A percentile compares a stretch with the other conserved stretches of the same genome.
Conservation (phyloP, 345 rosid genomes). For the Combretum micranthum region DNA sequence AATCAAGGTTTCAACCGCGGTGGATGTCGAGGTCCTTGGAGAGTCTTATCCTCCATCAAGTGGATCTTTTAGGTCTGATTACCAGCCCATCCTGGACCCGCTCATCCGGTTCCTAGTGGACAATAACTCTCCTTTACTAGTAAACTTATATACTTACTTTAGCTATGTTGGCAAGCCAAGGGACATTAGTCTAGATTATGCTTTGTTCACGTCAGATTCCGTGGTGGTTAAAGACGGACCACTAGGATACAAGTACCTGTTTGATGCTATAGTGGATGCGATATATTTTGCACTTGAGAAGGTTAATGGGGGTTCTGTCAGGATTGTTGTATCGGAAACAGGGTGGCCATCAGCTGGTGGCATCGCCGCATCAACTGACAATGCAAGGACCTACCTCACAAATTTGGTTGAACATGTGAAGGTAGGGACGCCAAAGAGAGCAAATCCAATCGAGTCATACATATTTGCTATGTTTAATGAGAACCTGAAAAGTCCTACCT, state of each 20-base stretch:
- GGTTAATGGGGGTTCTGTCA: slow-evolving; percentile 9
- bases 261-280: slow-evolving; percentile 11
- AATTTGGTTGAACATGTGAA: slow-evolving; percentile 15
- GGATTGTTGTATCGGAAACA: slow-evolving; percentile 18
- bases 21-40: slow-evolving; percentile 20
- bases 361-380: slow-evolving; percentile 3
- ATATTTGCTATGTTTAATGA: slow-evolving; percentile 23
- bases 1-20: slow-evolving; percentile 42
- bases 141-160: slow-evolving; percentile 38
- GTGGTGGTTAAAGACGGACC: slow-evolving; percentile 23
- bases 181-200: slow-evolving; percentile 28
- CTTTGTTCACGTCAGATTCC: slow-evolving; percentile 26
- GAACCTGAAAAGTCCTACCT: slow-evolving; percentile 4
- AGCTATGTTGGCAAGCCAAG: slow-evolving; percentile 11
- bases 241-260: slow-evolving; percentile 9
- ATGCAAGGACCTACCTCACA: slow-evolving; percentile 17
- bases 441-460: slow-evolving; percentile 17
- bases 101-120: slow-evolving; percentile 22
- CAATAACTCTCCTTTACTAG: slow-evolving; percentile 28
- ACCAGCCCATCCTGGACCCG: slow-evolving; percentile 16
- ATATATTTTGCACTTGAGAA: slow-evolving; percentile 18
- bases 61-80: slow-evolving; percentile 27
- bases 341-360: slow-evolving; percentile 24
- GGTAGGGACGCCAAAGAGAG: slow-evolving; percentile 24
- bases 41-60: slow-evolving; percentile 40